phyloP scores from a whole-genome alignment of 1,284 basidiomycete genomes.

The Fomes fomentarius region DNA sequence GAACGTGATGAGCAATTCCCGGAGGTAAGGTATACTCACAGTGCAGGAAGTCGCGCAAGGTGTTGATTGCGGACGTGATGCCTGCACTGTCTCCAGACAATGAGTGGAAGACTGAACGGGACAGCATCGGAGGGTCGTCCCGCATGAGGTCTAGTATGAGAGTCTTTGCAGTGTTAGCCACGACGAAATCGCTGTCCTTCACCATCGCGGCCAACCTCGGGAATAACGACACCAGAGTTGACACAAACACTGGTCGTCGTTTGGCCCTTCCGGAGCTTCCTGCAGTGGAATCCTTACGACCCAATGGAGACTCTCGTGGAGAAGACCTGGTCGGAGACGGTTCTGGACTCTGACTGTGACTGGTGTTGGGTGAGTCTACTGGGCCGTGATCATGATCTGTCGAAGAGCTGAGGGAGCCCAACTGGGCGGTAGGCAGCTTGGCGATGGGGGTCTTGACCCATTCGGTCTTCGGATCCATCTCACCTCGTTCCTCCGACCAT shows the following conservation, averaged over 20 bases:
- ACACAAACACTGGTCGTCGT: constrained; percentile 68
- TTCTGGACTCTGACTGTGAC: constrained; percentile 40
- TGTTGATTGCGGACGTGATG: constrained; percentile 47
- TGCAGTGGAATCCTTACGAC: constrained; percentile 58
- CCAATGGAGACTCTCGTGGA: constrained; percentile 37
- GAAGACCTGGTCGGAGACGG: constrained; percentile 40
- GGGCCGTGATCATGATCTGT: constrained; percentile 19
- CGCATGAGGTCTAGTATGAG: constrained; percentile 72
- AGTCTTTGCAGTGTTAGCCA: constrained; percentile 60
- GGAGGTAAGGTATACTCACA: constrained; percentile 61
- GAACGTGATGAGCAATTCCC: constrained; percentile 63
- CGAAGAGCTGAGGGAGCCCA: constrained; percentile 50
- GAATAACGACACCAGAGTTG: constrained; percentile 56
- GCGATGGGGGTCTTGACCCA: constrained; percentile 67
- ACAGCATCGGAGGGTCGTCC: constrained; percentile 69
- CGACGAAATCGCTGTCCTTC: constrained; percentile 54
- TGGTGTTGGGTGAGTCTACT: constrained; percentile 35
- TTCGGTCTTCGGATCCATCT: constrained; percentile 57
- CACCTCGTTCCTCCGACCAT: constrained; percentile 62
- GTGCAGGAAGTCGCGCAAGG: constrained; percentile 59
- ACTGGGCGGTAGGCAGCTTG: constrained; percentile 55
- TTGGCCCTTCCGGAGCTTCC: constrained; percentile 40
- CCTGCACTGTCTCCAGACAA: constrained; percentile 54
- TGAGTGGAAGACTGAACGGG: constrained; percentile 66
- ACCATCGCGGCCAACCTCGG: constrained; percentile 54